Conservation (phyloP, 78 protist species). For the Speleostelium caveatum region DNA sequence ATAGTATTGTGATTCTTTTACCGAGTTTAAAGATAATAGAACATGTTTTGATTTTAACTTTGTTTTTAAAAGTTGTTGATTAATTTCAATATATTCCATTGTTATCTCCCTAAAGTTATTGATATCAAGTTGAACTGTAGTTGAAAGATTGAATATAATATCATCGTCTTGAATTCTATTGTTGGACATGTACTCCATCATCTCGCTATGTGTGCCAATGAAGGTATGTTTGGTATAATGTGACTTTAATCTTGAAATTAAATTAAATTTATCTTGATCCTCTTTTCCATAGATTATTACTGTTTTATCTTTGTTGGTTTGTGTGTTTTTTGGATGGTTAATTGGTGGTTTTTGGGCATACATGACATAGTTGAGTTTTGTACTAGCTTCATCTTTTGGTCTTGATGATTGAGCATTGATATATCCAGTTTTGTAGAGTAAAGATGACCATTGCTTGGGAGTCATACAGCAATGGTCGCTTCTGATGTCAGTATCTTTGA, state of each 20-base stretch:
- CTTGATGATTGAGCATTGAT: neutral
- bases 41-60: neutral
- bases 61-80: neutral
- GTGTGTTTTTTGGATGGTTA: too few species aligned
- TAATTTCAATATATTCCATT: slow-evolving; percentile 26
- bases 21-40: neutral
- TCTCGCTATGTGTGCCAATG: neutral
- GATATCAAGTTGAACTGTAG: neutral
- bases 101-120: neutral
- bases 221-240: neutral
- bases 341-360: slow-evolving; percentile 10
- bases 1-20: neutral
- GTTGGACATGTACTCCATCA: neutral
- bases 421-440: neutral
- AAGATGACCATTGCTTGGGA: neutral
- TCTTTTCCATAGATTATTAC: neutral
- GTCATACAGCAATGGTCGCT: slow-evolving; percentile 13
- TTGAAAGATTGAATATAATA: neutral
- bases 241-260: neutral
- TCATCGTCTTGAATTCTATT: neutral
- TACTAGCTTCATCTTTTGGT: neutral
- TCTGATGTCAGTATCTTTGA: slow-evolving; percentile 21
- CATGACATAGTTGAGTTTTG: neutral
- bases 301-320: neutral
- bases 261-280: neutral